Evolutionary conservation across 176 grass and related monocot species (phyloP).

Genomic region (Cenchrus fungigraminus): DNA sequence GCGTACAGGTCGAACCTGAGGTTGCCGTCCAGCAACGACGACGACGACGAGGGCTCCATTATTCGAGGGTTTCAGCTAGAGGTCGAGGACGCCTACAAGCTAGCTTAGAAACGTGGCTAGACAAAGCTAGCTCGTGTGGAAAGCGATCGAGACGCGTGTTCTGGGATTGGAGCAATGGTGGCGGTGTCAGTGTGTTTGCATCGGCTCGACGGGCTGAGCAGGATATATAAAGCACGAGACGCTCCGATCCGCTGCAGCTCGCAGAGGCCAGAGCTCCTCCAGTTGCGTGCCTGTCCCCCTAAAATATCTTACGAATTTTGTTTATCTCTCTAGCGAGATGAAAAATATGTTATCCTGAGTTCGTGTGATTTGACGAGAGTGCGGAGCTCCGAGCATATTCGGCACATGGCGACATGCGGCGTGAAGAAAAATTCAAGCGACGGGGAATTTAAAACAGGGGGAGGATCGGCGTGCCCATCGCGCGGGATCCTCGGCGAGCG

Average conservation of each 20-base stretch:
- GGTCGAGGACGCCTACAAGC: not conserved
- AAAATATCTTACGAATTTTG: not conserved
- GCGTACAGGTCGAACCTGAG: conserved; percentile 31
- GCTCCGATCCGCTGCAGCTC: not conserved
- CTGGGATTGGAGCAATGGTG: not conserved
- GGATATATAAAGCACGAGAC: not conserved
- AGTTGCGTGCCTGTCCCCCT: not conserved
- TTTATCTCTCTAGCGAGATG: not conserved
- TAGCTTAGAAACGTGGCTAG: not conserved
- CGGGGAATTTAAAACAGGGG: not conserved
- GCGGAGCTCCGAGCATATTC: not conserved
- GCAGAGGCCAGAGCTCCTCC: no score
- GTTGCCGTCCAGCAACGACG: not conserved
- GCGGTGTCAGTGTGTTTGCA: conserved; percentile 4
- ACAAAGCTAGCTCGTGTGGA: not conserved
- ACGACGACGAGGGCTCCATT: not conserved
- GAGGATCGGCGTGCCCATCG: not conserved
- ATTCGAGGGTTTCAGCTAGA: not conserved
- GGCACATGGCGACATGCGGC: not conserved
- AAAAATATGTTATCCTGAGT: not conserved
- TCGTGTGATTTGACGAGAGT: not conserved
- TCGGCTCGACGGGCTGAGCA: conserved; percentile 30
- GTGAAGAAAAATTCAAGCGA: not conserved
- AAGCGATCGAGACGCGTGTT: not conserved
- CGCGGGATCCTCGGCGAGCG: not conserved